Base-by-base conservation (phyloP, 139 green algal genomes). In the Micractinium sp. region DNA sequence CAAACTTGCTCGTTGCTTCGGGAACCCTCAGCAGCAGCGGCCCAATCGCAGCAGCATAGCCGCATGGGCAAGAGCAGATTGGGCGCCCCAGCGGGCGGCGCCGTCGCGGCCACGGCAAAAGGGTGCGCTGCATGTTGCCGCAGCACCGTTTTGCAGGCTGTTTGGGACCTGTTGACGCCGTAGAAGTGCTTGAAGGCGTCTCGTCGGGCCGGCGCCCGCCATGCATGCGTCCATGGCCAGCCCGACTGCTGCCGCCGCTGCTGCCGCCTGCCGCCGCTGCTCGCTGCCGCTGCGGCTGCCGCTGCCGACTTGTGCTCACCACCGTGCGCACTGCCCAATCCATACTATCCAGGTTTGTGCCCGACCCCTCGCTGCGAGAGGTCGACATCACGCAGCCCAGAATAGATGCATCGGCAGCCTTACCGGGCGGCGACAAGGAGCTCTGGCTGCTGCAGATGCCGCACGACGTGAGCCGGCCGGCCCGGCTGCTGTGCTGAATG, bases 371-470 rank as follows among this genome's bases (percentile, higher is more conserved):
- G 1, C 67, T 88, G 5, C 56, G 35, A 33, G 33, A 41, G 33
- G 74, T 80, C n/a, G 33, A 27, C 22, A n/a, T 88, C 29, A 14
- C 66, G 25, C 36, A 89, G n/a, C 63, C 67, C 25, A 85, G 76
- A 31, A 41, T 91, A 38, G 81, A 91, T 61, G 78, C 20, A 13
- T 63, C 88, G 25, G 56, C 47, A 73, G 81, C 60, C 13, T 47
- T 31, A 5, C 39, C 36, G 79, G 71, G 88, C 41, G 66, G 31
- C 39, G 69, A 87, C 29, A 63, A 89, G 81, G 89, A 91, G 84
- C 83, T 91, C 22, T 91, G 89, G 89, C 73, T 91, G 53, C 20
- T 91, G 53, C 89, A 91, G 83, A 36, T 91, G 53, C 89, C 89
- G 3, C 35, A 87, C 36, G 81, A 91, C 25, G 88, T 91, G 63